Conservation (phyloP, 306 rosid genomes). For the Phaseolus lunatus region DNA sequence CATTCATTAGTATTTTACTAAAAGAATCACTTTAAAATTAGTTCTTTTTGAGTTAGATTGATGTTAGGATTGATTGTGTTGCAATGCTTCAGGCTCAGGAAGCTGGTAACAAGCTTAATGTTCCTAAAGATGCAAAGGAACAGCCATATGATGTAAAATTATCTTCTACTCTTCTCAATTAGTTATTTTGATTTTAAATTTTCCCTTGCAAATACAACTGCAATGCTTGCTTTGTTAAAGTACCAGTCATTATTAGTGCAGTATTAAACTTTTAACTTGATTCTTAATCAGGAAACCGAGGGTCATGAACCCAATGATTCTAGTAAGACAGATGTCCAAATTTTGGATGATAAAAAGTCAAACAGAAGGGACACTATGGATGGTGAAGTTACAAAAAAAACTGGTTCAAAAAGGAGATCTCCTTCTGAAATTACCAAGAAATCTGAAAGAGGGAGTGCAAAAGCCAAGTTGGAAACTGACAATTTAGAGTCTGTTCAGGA, state of each 20-base stretch:
- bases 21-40: neutral
- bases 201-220: slow-evolving; percentile 3
- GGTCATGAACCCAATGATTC: slow-evolving; percentile 41
- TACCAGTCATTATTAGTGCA: neutral
- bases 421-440: slow-evolving; percentile 39
- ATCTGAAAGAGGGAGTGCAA: slow-evolving; percentile 42
- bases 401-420: slow-evolving; percentile 45
- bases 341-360: slow-evolving; percentile 40
- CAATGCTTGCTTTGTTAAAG: neutral
- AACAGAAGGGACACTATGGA: slow-evolving; percentile 36
- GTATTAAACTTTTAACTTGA: slow-evolving; percentile 37
- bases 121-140: slow-evolving; percentile 44
- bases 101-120: slow-evolving; percentile 42
- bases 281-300: slow-evolving; percentile 54
- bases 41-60: slow-evolving; percentile 31
- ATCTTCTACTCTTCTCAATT: slow-evolving; percentile 31
- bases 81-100: slow-evolving; percentile 59
- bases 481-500: slow-evolving; percentile 38
- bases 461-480: slow-evolving; percentile 40
- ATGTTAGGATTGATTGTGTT: slow-evolving; percentile 43
- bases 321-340: slow-evolving; percentile 37
- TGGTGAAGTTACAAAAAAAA: slow-evolving; percentile 23
- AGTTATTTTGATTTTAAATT: neutral
- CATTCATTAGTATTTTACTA: slow-evolving; percentile 22
- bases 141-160: slow-evolving; percentile 47